Conservation (phyloP, 2,329 filamentous ascomycete genomes). For the Aspergillus transmontanensis region DNA sequence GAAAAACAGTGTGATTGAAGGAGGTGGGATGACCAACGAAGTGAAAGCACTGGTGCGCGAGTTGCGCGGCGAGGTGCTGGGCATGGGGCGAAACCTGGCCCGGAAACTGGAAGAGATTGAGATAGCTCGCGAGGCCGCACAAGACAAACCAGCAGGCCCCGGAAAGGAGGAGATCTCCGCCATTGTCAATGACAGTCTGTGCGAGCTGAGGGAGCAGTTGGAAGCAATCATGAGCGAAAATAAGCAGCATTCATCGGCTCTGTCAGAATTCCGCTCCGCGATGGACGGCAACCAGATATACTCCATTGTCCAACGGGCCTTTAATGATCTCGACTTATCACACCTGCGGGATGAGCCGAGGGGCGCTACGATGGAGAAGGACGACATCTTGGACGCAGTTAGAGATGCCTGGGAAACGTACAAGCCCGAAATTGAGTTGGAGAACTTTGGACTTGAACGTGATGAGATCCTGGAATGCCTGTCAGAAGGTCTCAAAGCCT, state of each 20-base stretch:
- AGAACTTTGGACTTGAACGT: constrained; percentile 85
- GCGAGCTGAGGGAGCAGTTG: constrained; percentile 82
- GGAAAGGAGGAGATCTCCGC: constrained; percentile 71
- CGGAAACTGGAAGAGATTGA: constrained; percentile 71
- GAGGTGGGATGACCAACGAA: constrained; percentile 85
- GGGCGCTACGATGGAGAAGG: constrained; percentile 64
- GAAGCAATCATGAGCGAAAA: constrained; percentile 76
- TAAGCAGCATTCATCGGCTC: constrained; percentile 67
- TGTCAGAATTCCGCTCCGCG: constrained; percentile 62
- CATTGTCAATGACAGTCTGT: constrained; percentile 78
- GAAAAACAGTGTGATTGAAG: constrained; percentile 87
- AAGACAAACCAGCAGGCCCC: constrained; percentile 50
- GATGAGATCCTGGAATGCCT: constrained; percentile 88
- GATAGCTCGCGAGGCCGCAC: constrained; percentile 45
- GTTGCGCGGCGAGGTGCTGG: constrained; percentile 85
- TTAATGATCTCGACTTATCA: constrained; percentile 59
- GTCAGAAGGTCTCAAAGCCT: constrained; percentile 80
- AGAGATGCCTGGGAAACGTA: constrained; percentile 91
- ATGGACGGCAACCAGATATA: constrained; percentile 85
- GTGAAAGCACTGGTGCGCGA: constrained; percentile 90
- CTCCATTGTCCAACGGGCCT: constrained; percentile 75
- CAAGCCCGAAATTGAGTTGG: constrained; percentile 88
- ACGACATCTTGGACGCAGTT: constrained; percentile 84
- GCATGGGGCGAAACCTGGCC: constrained; percentile 90
- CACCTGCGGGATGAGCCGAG: constrained; percentile 59